These are phyloP conservation scores for Pistacia vera DNA, from an alignment of 345 rosid genomes.

Conservation along the genomic window DNA sequence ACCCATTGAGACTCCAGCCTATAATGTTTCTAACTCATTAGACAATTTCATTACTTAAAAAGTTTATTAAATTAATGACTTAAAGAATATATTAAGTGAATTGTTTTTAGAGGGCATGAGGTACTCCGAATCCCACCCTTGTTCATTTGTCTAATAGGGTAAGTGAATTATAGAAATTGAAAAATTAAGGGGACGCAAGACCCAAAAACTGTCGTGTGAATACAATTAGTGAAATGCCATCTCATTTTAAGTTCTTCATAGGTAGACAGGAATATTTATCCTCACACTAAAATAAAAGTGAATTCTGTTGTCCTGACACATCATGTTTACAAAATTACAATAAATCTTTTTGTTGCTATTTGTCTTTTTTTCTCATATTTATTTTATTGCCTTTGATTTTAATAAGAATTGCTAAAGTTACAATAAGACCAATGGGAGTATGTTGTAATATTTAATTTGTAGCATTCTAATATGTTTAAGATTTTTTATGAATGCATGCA, in stretches of 20 bases:
- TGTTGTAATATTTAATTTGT: too few relatives aligned
- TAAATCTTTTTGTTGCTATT: neutral
- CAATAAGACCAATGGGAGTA: too few relatives aligned
- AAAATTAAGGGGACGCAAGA: slow-evolving; percentile 24
- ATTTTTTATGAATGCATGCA: too few relatives aligned
- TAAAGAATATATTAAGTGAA: slow-evolving; percentile 5
- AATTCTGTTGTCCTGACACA: neutral
- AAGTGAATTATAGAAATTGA: slow-evolving; percentile 1
- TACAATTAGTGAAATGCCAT: slow-evolving; percentile 10
- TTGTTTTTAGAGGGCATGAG: neutral
- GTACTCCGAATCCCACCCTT: too few relatives aligned
- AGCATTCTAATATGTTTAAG: too few relatives aligned
- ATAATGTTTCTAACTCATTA: neutral
- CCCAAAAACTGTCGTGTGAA: slow-evolving; percentile 27
- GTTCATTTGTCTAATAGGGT: neutral
- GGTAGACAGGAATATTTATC: neutral
- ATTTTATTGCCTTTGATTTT: neutral
- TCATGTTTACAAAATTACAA: neutral
- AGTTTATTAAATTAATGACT: neutral
- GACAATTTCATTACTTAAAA: neutral
- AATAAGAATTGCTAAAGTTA: neutral
- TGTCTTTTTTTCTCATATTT: neutral
- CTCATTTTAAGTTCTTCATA: neutral
- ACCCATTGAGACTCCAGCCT: slow-evolving; percentile 9
- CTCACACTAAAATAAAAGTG: neutral